A percentile compares a stretch with the other conserved stretches of the same genome.
phyloP scores from a whole-genome alignment of 2,329 filamentous ascomycete genomes.

The Penicillium sp. region DNA sequence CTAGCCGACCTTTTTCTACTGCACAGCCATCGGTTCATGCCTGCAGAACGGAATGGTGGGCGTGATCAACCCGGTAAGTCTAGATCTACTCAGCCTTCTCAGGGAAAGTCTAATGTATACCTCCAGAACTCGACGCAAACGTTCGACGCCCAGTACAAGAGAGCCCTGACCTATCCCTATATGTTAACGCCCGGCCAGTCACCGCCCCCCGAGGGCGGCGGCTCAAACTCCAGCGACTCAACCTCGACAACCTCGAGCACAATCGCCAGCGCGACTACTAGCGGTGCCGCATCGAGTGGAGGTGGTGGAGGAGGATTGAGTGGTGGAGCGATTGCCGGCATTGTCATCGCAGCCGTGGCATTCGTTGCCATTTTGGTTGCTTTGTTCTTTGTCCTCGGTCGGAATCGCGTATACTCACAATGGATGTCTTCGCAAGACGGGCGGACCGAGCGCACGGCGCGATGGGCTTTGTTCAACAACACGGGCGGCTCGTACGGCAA shows the following conservation, averaged over 20 bases:
- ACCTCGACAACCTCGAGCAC: slow-evolving; percentile 9
- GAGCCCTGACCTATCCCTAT: slow-evolving; percentile 52
- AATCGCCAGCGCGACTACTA: slow-evolving; percentile 9
- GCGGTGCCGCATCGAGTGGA: slow-evolving; percentile 5
- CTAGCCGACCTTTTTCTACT: slow-evolving; percentile 68
- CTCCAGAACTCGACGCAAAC: slow-evolving; percentile 51
- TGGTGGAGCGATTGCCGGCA: slow-evolving; percentile 61
- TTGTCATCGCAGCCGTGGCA: slow-evolving; percentile 56
- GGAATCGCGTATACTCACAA: slow-evolving; percentile 37
- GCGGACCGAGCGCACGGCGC: slow-evolving; percentile 34
- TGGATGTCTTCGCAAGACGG: slow-evolving; percentile 40
- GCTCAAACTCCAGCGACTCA: no score
- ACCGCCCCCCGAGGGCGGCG: slow-evolving; percentile 53
- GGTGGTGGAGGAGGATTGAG: slow-evolving; percentile 31
- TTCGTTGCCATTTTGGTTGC: slow-evolving; percentile 51
- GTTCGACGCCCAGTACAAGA: slow-evolving; percentile 51
- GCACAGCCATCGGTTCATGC: slow-evolving; percentile 68
- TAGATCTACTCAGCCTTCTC: not conserved
- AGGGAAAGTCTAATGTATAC: slow-evolving; percentile 10
- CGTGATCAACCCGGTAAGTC: slow-evolving; percentile 67
- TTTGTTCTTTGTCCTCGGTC: slow-evolving; percentile 40
- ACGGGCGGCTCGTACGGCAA: slow-evolving; percentile 16
- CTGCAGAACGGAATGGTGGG: slow-evolving; percentile 70
- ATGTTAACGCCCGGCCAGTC: slow-evolving; percentile 60
- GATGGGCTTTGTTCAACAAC: slow-evolving; percentile 34